A percentile compares a stretch with the other conserved stretches of the same genome.
These are phyloP conservation scores for Tulasnella sp. DNA, from an alignment of 768 basidiomycete genomes.

Conservation along the genomic window DNA sequence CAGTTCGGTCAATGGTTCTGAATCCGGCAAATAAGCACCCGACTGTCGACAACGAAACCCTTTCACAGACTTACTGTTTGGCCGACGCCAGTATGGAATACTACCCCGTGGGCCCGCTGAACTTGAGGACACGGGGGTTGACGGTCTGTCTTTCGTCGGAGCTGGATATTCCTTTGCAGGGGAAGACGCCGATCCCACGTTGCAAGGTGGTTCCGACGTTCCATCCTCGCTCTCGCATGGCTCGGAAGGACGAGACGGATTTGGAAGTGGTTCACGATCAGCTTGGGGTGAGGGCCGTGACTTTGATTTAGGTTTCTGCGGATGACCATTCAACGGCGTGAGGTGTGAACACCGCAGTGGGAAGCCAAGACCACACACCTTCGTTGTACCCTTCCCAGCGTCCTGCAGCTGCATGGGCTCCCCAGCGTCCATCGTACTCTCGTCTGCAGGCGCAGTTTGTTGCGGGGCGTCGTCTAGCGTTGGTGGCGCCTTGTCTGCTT, in stretches of 20 bases:
- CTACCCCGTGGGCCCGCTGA: slow-evolving; percentile 6
- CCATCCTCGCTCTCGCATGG: not conserved
- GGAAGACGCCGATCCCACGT: not conserved
- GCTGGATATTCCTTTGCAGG: not conserved
- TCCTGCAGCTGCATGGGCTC: not conserved
- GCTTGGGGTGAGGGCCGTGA: not conserved
- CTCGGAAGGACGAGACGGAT: slow-evolving; percentile 5
- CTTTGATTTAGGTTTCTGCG: not conserved
- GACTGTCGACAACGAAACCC: not conserved
- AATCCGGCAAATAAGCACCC: slow-evolving; percentile 16
- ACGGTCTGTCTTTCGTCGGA: not conserved
- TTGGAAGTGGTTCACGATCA: not conserved
- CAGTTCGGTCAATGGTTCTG: slow-evolving; percentile 23
- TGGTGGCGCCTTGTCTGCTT: not conserved
- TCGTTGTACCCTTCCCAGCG: not conserved
- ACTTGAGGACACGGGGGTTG: slow-evolving; percentile 11
- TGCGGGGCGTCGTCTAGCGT: not conserved
- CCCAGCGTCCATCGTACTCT: not conserved
- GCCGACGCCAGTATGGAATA: slow-evolving; percentile 20
- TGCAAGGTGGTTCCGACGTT: not conserved
- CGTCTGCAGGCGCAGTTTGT: not conserved
- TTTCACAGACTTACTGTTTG: slow-evolving; percentile 19
- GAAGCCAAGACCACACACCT: not conserved
- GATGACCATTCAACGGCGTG: not conserved
- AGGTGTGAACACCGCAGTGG: not conserved